These are phyloP conservation scores for Sugiyamaella japonica DNA, from an alignment of 1,139 yeast genomes.

Conservation along the genomic window DNA sequence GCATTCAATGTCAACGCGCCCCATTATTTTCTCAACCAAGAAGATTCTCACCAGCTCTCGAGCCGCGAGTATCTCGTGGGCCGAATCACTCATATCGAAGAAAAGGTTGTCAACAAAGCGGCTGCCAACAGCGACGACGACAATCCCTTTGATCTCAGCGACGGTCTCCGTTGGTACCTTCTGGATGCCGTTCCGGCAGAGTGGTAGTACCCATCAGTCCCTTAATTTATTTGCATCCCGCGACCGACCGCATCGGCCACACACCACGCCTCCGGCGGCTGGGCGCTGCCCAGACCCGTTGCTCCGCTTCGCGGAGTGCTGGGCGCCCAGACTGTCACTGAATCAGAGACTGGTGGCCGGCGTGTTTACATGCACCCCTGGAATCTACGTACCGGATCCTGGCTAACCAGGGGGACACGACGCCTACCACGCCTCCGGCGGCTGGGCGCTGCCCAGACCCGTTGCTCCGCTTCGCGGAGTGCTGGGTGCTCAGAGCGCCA, in stretches of 20 bases:
- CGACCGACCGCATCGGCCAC: no score
- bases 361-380: no score
- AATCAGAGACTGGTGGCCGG: no score
- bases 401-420: no score
- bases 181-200: slow-evolving; percentile 37
- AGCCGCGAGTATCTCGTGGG: slow-evolving; percentile 73
- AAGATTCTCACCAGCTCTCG: slow-evolving; percentile 39
- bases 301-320: background rate
- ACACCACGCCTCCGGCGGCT: slow-evolving; percentile 1
- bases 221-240: background rate
- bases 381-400: no score
- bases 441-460: no score
- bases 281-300: background rate
- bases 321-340: no score
- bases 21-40: slow-evolving; percentile 61
- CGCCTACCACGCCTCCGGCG: no score
- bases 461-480: no score
- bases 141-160: slow-evolving; percentile 53
- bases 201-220: slow-evolving; percentile 19
- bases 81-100: slow-evolving; percentile 53
- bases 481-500: no score
- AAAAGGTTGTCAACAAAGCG: slow-evolving; percentile 40
- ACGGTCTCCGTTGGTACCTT: slow-evolving; percentile 44
- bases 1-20: slow-evolving; percentile 83
- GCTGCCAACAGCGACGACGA: slow-evolving; percentile 33